Base-by-base conservation (phyloP, 768 basidiomycete genomes). In the Mycena crocata region DNA sequence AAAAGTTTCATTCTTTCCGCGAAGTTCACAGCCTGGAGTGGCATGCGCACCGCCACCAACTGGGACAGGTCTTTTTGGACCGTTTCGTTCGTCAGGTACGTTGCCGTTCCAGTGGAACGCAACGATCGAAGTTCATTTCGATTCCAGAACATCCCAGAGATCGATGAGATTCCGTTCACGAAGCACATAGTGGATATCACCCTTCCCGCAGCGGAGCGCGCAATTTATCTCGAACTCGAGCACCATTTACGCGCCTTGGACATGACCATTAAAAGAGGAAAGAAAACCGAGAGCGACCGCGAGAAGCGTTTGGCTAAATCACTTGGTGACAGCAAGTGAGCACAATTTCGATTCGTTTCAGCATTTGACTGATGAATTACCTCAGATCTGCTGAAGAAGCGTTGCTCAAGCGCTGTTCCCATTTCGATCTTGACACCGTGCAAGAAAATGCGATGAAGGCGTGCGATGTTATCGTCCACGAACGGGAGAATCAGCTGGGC, bases 1-100 rank as follows among this genome's bases (percentile, higher is more conserved):
- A 98, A 78, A 88, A 89, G 69, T 98, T 98, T 85, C 95, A 98
- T 76, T 96, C 96, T 2, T 98, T 95, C 90, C 91, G 96, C 28
- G 96, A 98, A 73, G 93, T 95, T 14, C 95, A 94, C 73, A 95
- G 91, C 44, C 77, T 92, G 40, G 93, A 95, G 71, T 98, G 96
- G 96, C 96, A 98, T 74, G 89, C 90, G 1, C 92, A 94, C 72
- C 91, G 96, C 21, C 90, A 95, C 74, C 80, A 86, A 58, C 78
- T 95, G 15, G 96, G 94, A 4, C 96, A 98, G 75, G 77, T 79
- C 28, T 96, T 95, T 83, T 76, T 95, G 45, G 85, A 95, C 70
- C 89, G 84, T 50, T 95, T 92, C 70, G 93, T 95, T 68, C 89
- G 94, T 71, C 94, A 95, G 87, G 94, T 93, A 66, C 10, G 86